A percentile compares a stretch with the other conserved stretches of the same genome.
These are phyloP conservation scores for Neonectria ditissima DNA, from an alignment of 2,329 filamentous ascomycete species.

Conservation along the genomic window DNA sequence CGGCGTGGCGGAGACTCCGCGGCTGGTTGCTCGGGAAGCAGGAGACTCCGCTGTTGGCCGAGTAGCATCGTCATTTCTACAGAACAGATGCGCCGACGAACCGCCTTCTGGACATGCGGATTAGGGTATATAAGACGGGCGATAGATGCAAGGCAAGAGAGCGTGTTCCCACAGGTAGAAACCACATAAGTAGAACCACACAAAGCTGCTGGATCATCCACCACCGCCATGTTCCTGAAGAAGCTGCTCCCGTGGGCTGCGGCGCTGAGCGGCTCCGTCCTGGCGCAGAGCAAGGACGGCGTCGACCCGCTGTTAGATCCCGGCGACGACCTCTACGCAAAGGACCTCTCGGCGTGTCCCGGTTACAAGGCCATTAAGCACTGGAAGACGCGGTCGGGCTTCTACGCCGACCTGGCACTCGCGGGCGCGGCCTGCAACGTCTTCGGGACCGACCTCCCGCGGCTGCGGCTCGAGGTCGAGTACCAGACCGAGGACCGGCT, in stretches of 20 bases:
- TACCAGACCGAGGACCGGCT: constrained; percentile 66
- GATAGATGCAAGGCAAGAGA: not conserved
- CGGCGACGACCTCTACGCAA: constrained; percentile 36
- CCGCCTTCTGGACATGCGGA: not conserved
- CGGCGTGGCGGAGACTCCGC: not conserved
- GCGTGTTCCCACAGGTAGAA: not conserved
- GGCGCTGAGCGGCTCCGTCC: constrained; percentile 29
- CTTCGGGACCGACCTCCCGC: constrained; percentile 80
- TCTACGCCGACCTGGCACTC: constrained; percentile 77
- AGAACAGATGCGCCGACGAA: not conserved
- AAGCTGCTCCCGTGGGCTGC: constrained; percentile 31
- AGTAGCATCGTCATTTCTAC: not conserved
- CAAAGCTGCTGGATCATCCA: no score
- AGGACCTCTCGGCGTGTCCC: constrained; percentile 61
- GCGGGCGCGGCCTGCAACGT: constrained; percentile 79
- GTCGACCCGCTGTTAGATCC: constrained; percentile 32
- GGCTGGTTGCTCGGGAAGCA: not conserved
- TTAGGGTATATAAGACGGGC: constrained; percentile 22
- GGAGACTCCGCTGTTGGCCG: constrained; percentile 31
- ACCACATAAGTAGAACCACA: no score
- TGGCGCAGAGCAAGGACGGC: constrained; percentile 37
- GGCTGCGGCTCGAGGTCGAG: constrained; percentile 72
- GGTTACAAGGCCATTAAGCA: constrained; percentile 76
- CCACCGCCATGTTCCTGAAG: constrained; percentile 32
- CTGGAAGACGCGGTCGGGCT: constrained; percentile 60